Base-by-base conservation (phyloP, 2,329 filamentous ascomycete species). In the Cladophialophora yegresii region DNA sequence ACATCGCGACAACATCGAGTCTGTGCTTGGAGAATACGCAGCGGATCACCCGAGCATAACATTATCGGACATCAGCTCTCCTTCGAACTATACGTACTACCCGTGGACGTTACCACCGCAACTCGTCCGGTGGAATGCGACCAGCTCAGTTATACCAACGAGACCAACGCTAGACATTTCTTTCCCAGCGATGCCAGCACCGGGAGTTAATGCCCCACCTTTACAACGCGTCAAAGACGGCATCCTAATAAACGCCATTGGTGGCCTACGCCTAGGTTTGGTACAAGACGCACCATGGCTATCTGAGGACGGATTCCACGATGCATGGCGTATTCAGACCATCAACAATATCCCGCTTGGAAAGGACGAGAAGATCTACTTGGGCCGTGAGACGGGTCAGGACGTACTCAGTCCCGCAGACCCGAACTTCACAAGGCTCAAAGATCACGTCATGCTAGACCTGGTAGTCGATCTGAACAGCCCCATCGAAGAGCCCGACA, bases 61-160 rank as follows among this genome's bases (percentile, higher is more conserved):
- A 7, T 70, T 83, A 30, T 80, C 82, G 7, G 85, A 84, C 73
- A 77, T 82, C 61, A 79, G 74, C 65, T 88, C 87, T 13, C 85
- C 85, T 6, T 87, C 87, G 0, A 96, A 96, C 72, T 88, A 93
- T 75, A 93, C 89, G 0, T 88, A 91, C 71, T 98, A 92, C 73
- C 95, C 95, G 0, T 98, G 93, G 93, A 98, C 95, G 0, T 80
- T 99, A 0, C 93, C 95, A 0, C 80, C 82, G 0, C 83, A 85
- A 28, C 82, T 96, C 70, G 83, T 97, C 2, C 92, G 93, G 0
- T 77, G 80, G 9, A 87, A 96, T 72, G 93, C 90, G 0, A 89
- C 84, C n/a, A 96, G 91, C 70, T 83, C 88, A 4, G 86, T 85
- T 12, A 88, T 96, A 69, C 83, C 86, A 4, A 82, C 87, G 62